A percentile compares a stretch with the other conserved stretches of the same genome.
Evolutionary conservation across 352 stramenopile species (phyloP).

Genomic region (Aphanomyces cochlioides): DNA sequence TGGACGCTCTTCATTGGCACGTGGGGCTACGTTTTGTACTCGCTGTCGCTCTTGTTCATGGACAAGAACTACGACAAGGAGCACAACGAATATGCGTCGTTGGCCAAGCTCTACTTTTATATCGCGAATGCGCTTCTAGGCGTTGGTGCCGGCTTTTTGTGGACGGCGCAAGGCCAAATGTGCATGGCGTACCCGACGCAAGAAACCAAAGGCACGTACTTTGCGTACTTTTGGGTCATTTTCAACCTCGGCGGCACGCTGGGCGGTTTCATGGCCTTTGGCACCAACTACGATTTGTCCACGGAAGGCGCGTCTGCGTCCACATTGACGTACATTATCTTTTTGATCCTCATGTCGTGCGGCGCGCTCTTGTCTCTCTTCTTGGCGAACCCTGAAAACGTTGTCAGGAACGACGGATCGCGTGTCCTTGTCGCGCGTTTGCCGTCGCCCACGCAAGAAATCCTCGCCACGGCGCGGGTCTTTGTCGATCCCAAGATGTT

Average conservation of each 20-base stretch:
- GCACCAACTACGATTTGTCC: conserved; percentile 38
- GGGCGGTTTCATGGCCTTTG: conserved; percentile 62
- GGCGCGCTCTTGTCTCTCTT: conserved; percentile 44
- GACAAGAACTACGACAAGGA: conserved; percentile 24
- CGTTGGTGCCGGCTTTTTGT: conserved; percentile 60
- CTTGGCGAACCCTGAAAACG: conserved; percentile 36
- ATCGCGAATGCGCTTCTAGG: conserved; percentile 47
- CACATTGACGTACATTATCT: conserved; percentile 51
- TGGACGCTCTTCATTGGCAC: conserved; percentile 50
- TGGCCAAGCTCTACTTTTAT: conserved; percentile 27
- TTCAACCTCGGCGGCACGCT: conserved; percentile 70
- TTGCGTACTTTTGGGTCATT: conserved; percentile 74
- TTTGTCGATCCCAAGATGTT: conserved; percentile 31
- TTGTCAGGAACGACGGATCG: conserved; percentile 36
- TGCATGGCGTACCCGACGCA: conserved; percentile 53
- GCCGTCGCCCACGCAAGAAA: not conserved
- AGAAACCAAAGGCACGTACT: conserved; percentile 45
- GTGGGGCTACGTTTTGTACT: conserved; percentile 56
- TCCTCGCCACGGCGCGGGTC: not conserved
- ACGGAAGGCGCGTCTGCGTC: conserved; percentile 22
- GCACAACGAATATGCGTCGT: not conserved
- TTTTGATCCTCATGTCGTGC: conserved; percentile 51
- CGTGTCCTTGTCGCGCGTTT: conserved; percentile 25
- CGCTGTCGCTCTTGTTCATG: conserved; percentile 47
- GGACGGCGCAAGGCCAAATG: conserved; percentile 70